These are phyloP conservation scores for Cyberlindnera mycetangii DNA, from an alignment of 805 yeast genomes.

Conservation along the genomic window DNA sequence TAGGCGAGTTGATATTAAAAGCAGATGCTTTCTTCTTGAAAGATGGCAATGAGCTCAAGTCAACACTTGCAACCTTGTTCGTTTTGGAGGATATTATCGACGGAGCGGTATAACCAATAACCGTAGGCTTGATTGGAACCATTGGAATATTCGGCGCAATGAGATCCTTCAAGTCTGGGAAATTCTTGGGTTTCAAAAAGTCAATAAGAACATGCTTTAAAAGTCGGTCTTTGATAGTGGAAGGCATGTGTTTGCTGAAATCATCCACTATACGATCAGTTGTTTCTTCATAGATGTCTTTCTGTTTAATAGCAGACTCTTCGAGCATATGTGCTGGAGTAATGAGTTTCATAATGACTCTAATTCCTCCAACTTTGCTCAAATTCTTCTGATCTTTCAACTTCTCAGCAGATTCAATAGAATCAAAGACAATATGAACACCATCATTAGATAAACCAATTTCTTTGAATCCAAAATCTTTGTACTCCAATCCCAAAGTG, in stretches of 20 bases:
- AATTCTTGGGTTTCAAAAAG: slow-evolving; percentile 54
- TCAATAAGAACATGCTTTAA: slow-evolving; percentile 69
- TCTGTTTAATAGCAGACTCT: slow-evolving; percentile 17
- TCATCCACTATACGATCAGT: slow-evolving; percentile 57
- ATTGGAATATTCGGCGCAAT: slow-evolving; percentile 21
- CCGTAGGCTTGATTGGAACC: not conserved
- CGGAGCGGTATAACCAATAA: not conserved
- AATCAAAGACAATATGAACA: slow-evolving; percentile 67
- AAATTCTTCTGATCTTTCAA: slow-evolving; percentile 66
- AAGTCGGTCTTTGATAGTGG: slow-evolving; percentile 71
- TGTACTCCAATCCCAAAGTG: not conserved
- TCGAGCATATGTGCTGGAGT: slow-evolving; percentile 1
- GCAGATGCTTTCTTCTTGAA: slow-evolving; percentile 26
- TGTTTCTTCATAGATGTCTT: slow-evolving; percentile 45
- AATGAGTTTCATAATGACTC: slow-evolving; percentile 31
- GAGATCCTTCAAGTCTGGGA: slow-evolving; percentile 45
- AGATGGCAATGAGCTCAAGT: not conserved
- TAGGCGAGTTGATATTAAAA: slow-evolving; percentile 5
- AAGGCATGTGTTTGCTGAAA: slow-evolving; percentile 55
- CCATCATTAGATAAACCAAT: slow-evolving; percentile 36
- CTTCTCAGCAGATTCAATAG: slow-evolving; percentile 51
- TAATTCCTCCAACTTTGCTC: slow-evolving; percentile 41
- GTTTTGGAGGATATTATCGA: not conserved
- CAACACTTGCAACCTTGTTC: not conserved
- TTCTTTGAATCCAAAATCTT: not conserved